A percentile compares a stretch with the other conserved stretches of the same genome.
Evolutionary conservation across 2,329 filamentous ascomycete species (phyloP).

Genomic region (Verticillium nubilum): DNA sequence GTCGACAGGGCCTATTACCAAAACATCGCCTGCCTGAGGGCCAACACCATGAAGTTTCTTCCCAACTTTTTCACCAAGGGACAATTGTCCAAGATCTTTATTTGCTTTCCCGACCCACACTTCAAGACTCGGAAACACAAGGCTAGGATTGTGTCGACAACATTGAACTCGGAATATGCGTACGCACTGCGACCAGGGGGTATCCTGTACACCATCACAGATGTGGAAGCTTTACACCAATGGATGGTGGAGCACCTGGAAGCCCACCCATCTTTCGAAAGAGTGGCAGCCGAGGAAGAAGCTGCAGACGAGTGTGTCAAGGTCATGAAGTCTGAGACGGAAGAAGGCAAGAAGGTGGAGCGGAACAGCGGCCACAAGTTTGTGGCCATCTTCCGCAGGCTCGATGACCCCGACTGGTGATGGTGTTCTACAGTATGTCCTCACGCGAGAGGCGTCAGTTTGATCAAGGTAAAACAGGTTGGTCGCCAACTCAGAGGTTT

Average conservation of each 20-base stretch:
- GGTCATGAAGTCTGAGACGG: constrained; percentile 78
- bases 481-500: too few relatives aligned
- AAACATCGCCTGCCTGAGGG: constrained; percentile 83
- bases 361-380: constrained; percentile 88
- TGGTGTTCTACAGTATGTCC: background rate
- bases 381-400: constrained; percentile 78
- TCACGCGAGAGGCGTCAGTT: background rate
- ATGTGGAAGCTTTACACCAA: constrained; percentile 86
- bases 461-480: background rate
- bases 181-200: constrained; percentile 80
- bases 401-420: constrained; percentile 74
- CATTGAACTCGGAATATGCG: constrained; percentile 88
- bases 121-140: constrained; percentile 98
- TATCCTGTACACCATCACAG: constrained; percentile 91
- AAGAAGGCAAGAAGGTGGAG: constrained; percentile 95
- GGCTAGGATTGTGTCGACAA: constrained; percentile 84
- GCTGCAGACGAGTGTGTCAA: constrained; percentile 65
- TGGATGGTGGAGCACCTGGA: constrained; percentile 92
- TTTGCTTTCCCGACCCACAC: constrained; percentile 97
- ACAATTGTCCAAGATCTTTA: constrained; percentile 87
- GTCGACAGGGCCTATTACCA: constrained; percentile 56
- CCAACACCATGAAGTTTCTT: constrained; percentile 99
- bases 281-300: constrained; percentile 62
- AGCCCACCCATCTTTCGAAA: constrained; percentile 71
- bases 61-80: constrained; percentile 86